These are phyloP conservation scores for Volvox reticuliferus DNA, from an alignment of 139 green algal species.

Conservation along the genomic window DNA sequence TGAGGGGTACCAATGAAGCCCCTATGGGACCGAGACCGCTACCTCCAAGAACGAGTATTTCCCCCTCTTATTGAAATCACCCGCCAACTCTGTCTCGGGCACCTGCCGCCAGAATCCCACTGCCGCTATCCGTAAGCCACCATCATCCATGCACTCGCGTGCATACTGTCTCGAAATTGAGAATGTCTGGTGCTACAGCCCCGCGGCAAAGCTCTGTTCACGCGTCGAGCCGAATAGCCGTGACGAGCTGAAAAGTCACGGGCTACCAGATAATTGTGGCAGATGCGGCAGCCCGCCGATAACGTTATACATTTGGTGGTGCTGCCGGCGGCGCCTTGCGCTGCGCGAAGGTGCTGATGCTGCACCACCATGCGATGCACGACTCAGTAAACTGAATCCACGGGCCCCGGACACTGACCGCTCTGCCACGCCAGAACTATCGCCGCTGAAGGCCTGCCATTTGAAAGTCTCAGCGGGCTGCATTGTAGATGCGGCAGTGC, in stretches of 20 bases:
- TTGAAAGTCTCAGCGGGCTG: background rate
- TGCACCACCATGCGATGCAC: background rate
- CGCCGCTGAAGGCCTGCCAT: background rate
- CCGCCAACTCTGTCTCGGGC: too few species aligned
- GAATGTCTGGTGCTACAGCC: background rate
- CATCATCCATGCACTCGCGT: too few species aligned
- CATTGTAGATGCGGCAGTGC: background rate
- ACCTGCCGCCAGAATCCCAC: too few species aligned
- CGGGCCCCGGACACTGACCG: background rate
- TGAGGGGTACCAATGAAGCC: too few species aligned
- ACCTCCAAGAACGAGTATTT: too few species aligned
- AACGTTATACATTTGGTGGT: background rate
- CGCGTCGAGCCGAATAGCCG: background rate
- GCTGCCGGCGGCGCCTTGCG: background rate
- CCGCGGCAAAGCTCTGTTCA: constrained; percentile 22
- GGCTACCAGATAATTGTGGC: background rate
- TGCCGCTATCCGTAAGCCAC: too few species aligned
- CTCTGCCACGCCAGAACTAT: background rate
- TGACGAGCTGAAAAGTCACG: background rate
- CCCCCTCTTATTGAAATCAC: too few species aligned
- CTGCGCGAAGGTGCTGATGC: background rate
- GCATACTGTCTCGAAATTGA: too few species aligned
- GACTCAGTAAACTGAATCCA: background rate
- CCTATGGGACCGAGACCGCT: too few species aligned
- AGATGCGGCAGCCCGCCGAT: background rate